Conservation (phyloP, 169 alveolate genomes). For the Miamiensis avidus region DNA sequence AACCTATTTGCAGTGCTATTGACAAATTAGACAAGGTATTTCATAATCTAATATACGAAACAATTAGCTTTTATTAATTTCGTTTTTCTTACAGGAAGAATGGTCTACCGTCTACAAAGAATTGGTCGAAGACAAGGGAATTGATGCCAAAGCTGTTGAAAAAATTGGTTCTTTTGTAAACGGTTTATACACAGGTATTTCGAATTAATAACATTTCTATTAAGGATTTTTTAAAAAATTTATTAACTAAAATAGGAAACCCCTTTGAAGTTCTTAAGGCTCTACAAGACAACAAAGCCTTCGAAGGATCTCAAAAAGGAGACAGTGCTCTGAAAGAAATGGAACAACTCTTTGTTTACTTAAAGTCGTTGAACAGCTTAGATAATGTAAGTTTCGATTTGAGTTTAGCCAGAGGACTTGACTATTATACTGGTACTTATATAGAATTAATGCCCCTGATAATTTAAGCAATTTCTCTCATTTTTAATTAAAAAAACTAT, state of each 20-base stretch:
- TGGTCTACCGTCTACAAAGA: slow-evolving; percentile 93
- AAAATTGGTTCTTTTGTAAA: slow-evolving; percentile 83
- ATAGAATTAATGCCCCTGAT: not conserved
- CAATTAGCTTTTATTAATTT: not conserved
- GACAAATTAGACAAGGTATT: slow-evolving; percentile 93
- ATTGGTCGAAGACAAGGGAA: slow-evolving; percentile 90
- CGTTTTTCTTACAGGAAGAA: slow-evolving; percentile 62
- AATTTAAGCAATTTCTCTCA: not conserved
- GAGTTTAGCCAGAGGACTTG: slow-evolving; percentile 96
- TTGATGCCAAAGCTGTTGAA: slow-evolving; percentile 79
- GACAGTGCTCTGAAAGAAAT: slow-evolving; percentile 71
- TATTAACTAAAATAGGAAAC: slow-evolving; percentile 63
- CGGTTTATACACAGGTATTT: not conserved
- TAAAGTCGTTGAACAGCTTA: slow-evolving; percentile 32
- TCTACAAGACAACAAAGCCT: slow-evolving; percentile 62
- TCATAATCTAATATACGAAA: not conserved
- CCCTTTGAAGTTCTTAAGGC: slow-evolving; percentile 75
- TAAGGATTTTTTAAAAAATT: too few relatives aligned
- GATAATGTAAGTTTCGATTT: slow-evolving; percentile 81
- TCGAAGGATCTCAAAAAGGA: slow-evolving; percentile 55
- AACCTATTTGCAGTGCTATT: slow-evolving; percentile 92
- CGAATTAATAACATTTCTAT: too few relatives aligned
- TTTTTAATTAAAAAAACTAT: not conserved
- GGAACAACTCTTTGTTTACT: slow-evolving; percentile 61
- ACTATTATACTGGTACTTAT: slow-evolving; percentile 92